A percentile compares a stretch with the other conserved stretches of the same genome.
Conservation (phyloP, 2,329 filamentous ascomycete species). For the Talaromyces sp. region DNA sequence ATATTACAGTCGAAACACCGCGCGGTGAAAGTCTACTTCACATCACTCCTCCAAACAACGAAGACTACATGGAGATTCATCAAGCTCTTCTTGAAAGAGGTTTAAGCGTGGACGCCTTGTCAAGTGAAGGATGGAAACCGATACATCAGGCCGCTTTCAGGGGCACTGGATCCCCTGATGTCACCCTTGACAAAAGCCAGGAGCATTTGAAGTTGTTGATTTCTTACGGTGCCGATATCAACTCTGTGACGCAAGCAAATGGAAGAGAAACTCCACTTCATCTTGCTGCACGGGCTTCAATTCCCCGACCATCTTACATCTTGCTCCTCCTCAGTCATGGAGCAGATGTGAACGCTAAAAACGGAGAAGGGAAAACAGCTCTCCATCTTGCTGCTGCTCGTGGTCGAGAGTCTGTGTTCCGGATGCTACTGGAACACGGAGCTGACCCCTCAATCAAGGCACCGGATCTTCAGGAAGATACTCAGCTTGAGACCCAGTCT, state of each 20-base stretch:
- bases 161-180: conserved; percentile 24
- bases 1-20: conserved; percentile 26
- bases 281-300: conserved; percentile 26
- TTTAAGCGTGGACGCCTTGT: conserved; percentile 24
- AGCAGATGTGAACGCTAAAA: conserved; percentile 17
- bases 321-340: conserved; percentile 27
- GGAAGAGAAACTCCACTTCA: conserved; percentile 30
- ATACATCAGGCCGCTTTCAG: conserved; percentile 28
- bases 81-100: conserved; percentile 20
- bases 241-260: conserved; percentile 20
- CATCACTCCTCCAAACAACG: conserved; percentile 27
- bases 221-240: conserved; percentile 27
- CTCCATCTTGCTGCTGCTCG: conserved; percentile 23
- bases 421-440: conserved; percentile 27
- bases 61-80: conserved; percentile 31
- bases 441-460: conserved; percentile 25
- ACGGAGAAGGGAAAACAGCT: conserved; percentile 15
- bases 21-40: conserved; percentile 33
- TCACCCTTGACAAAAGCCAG: conserved; percentile 24
- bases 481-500: too few species aligned
- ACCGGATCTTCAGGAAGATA: too few species aligned
- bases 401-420: conserved; percentile 29
- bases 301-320: conserved; percentile 25
- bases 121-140: conserved; percentile 28
- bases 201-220: conserved; percentile 29